A percentile compares a stretch with the other conserved stretches of the same genome.
phyloP scores from a whole-genome alignment of 179 eudicot genomes.

The Beta corolliflora region DNA sequence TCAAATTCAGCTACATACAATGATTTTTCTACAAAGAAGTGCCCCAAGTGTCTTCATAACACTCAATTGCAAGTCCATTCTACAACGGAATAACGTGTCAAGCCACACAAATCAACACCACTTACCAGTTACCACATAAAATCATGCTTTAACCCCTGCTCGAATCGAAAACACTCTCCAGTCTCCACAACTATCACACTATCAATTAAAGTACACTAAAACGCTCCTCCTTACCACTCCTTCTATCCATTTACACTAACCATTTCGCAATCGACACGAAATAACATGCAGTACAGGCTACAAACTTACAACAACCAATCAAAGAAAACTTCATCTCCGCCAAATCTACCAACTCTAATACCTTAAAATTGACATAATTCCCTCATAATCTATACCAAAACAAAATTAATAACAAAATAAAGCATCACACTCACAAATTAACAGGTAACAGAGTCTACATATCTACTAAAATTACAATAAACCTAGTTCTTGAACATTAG shows the following conservation, averaged over 20 bases:
- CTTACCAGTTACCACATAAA: not conserved
- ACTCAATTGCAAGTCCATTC: not conserved
- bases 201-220: not conserved
- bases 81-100: not conserved
- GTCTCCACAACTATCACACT: not conserved
- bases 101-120: not conserved
- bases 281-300: not conserved
- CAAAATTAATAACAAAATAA: no score
- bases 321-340: not conserved
- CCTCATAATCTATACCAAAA: no score
- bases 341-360: not conserved
- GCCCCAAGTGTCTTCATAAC: not conserved
- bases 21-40: not conserved
- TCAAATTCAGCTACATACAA: not conserved
- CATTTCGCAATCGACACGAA: not conserved
- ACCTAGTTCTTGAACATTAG: not conserved
- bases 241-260: not conserved
- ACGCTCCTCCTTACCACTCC: constrained; percentile 15
- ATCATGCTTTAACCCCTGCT: not conserved
- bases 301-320: constrained; percentile 3
- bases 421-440: no score
- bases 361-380: not conserved
- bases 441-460: not conserved
- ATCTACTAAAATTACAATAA: not conserved
- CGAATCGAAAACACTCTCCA: not conserved